Percentiles rank a stretch among this genome's conserved stretches.
These are phyloP conservation scores for Verbascum thapsus DNA, from an alignment of 257 asterid species.

Conservation along the genomic window DNA sequence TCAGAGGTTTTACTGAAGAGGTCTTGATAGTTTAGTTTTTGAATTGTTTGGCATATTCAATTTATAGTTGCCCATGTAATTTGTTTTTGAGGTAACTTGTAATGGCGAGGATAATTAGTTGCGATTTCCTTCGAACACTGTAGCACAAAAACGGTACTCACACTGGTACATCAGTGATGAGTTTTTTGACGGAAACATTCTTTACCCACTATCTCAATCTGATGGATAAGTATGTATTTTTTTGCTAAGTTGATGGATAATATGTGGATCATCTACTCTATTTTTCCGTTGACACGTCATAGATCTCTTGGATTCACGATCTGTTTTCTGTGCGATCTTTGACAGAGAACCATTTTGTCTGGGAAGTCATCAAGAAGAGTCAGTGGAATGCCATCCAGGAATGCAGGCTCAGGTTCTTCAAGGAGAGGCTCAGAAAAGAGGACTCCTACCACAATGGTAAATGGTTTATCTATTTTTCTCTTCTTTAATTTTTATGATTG, in stretches of 20 bases:
- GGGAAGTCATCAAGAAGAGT: slow-evolving; percentile 64
- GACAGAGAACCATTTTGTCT: slow-evolving; percentile 62
- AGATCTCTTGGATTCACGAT: too few species aligned
- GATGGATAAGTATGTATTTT: too few species aligned
- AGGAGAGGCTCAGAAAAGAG: slow-evolving; percentile 66
- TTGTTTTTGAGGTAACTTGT: slow-evolving; percentile 10
- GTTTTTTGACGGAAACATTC: slow-evolving; percentile 12
- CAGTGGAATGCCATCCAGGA: slow-evolving; percentile 53
- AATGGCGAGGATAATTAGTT: slow-evolving; percentile 10
- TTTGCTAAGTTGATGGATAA: neutral
- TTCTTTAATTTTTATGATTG: slow-evolving; percentile 1
- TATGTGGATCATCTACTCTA: slow-evolving; percentile 16
- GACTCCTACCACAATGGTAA: slow-evolving; percentile 66
- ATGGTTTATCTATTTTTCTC: too few species aligned
- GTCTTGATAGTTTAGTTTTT: too few species aligned
- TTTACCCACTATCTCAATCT: slow-evolving; percentile 9
- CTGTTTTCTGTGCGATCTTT: slow-evolving; percentile 28
- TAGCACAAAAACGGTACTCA: neutral
- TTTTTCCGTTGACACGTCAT: slow-evolving; percentile 23
- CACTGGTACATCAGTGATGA: neutral
- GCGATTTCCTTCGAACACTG: slow-evolving; percentile 16
- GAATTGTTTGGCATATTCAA: neutral
- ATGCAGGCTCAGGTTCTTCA: slow-evolving; percentile 57
- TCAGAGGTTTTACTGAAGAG: too few species aligned
- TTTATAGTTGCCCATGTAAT: slow-evolving; percentile 5